Percentiles rank a stretch among this genome's conserved stretches.
These are phyloP conservation scores for Suillus subalutaceus DNA, from an alignment of 768 basidiomycete genomes.

Conservation along the genomic window DNA sequence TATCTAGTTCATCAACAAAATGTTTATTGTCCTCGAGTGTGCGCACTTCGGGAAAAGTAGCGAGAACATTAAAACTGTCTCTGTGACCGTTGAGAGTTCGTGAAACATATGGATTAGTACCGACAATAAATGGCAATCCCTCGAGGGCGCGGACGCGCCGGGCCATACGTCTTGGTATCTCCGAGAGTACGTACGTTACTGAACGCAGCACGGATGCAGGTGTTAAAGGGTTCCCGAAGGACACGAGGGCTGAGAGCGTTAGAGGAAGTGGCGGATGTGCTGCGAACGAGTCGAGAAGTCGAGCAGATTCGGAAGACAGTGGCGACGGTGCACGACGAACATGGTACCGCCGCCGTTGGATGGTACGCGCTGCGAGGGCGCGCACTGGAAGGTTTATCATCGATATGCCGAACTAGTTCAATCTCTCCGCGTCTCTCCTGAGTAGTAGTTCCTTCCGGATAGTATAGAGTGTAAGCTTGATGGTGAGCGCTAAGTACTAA, in stretches of 20 bases:
- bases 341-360: conserved; percentile 22
- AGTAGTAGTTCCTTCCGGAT: not conserved
- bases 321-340: conserved; percentile 50
- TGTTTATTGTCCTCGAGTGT: conserved; percentile 68
- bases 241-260: conserved; percentile 72
- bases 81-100: conserved; percentile 68
- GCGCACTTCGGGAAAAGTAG: conserved; percentile 64
- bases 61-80: conserved; percentile 69
- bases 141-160: conserved; percentile 76
- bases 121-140: conserved; percentile 83
- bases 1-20: conserved; percentile 70
- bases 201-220: conserved; percentile 72
- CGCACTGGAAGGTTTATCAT: not conserved
- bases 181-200: conserved; percentile 71
- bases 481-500: not conserved
- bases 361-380: not conserved
- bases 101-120: conserved; percentile 85
- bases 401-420: not conserved
- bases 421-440: not conserved
- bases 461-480: not conserved
- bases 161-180: conserved; percentile 78
- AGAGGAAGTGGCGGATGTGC: conserved; percentile 67
- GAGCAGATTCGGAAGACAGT: conserved; percentile 53
- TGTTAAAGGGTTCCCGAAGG: conserved; percentile 75
- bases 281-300: conserved; percentile 65